Base-by-base conservation (phyloP, 768 basidiomycete genomes). In the Leccinellum luteum region DNA sequence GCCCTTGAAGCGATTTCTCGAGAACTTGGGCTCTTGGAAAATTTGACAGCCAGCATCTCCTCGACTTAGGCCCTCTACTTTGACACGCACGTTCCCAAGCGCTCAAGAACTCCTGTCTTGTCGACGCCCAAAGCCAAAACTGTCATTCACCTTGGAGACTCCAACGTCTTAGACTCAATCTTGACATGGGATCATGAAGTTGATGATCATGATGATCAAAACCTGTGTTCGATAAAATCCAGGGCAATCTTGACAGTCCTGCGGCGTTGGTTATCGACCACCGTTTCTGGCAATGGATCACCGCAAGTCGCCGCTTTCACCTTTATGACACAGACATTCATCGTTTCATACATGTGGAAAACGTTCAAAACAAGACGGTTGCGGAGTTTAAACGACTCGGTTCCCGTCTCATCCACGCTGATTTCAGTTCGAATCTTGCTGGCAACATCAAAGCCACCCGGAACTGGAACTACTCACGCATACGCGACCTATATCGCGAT, bases 281-380 rank as follows among this genome's bases (percentile, higher is more conserved):
- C 66, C 94, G 98, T 73, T 97, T 98, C 75, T 98, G 95, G 93
- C 81, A 97, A 43, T 99, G 97, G 97, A 83, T 97, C 62, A 89
- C 86, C 70, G 93, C 93, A 3, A 85, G 82, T n/a, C n/a, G n/a
- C 48, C 80, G 86, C 6, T 90, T 94, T n/a, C 81, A 87, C 57
- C 85, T 98, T 25, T 25, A 25, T 25, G 4, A 25, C 25, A 25
- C 4, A 25, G 4, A 4, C 25, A 25, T 25, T 25, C 78, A 80
- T 99, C 86, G 89, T 1, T 99, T 99, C 72, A 77, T 98, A 9
- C 89, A 99, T 98, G 97, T 86, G 92, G 58, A 98, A 99, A 77
- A 94, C 91, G 0, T 98, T 98, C 76, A 90, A 97, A 56, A 96
- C n/a, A n/a, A 98, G 73, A 80, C 98, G 61, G 80, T 98, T 21